These are phyloP conservation scores for Rhododendron mucronatum DNA, from an alignment of 148 eudicot genomes.

Conservation along the genomic window DNA sequence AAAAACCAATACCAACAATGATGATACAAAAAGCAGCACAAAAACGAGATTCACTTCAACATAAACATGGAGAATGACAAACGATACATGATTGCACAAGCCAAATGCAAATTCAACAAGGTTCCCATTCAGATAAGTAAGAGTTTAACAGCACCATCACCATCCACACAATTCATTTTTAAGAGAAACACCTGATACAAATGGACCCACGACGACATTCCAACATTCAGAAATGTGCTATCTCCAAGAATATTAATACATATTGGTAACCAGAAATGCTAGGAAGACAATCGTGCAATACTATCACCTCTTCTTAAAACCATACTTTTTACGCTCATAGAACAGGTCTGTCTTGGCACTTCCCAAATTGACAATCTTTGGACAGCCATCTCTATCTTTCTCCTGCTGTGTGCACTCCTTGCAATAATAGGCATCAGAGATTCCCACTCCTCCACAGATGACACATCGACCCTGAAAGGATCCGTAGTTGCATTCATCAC, in stretches of 20 bases:
- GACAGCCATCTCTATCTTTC: slow-evolving; percentile 78
- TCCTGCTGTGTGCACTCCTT: slow-evolving; percentile 81
- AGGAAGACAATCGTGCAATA: neutral
- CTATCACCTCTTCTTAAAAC: slow-evolving; percentile 53
- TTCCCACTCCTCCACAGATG: slow-evolving; percentile 72
- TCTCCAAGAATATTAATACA: neutral
- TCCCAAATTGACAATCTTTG: slow-evolving; percentile 69
- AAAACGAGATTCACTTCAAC: neutral
- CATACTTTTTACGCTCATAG: slow-evolving; percentile 63
- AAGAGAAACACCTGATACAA: neutral
- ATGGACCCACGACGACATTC: neutral
- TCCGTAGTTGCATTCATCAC: slow-evolving; percentile 66
- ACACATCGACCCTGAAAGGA: slow-evolving; percentile 69
- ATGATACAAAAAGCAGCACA: neutral
- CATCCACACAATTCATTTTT: neutral
- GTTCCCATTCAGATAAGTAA: neutral
- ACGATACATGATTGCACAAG: neutral
- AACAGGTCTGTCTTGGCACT: slow-evolving; percentile 70
- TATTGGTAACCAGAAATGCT: neutral
- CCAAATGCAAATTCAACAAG: neutral
- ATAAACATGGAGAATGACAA: neutral
- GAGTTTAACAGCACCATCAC: neutral
- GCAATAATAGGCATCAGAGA: slow-evolving; percentile 77
- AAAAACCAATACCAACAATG: neutral
- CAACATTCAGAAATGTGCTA: neutral